A percentile compares a stretch with the other conserved stretches of the same genome.
Conservation (phyloP, 495 filamentous ascomycete genomes). For the Hypoxylon rickii region DNA sequence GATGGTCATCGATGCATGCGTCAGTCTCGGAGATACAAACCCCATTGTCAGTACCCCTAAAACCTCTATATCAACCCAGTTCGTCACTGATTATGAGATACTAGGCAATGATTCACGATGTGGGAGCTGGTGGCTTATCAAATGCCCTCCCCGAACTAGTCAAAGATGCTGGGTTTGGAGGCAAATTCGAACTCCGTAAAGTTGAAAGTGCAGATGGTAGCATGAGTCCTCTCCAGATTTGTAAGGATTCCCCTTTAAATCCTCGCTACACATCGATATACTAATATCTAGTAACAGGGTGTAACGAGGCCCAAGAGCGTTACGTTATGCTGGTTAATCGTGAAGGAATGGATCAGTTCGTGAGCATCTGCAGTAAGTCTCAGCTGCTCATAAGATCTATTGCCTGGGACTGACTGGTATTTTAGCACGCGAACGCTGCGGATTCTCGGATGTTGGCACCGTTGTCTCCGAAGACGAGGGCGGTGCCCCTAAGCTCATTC, state of each 20-base stretch:
- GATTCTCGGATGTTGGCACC: slow-evolving; percentile 89
- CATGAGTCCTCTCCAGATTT: slow-evolving; percentile 82
- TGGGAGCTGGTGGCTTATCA: slow-evolving; percentile 91
- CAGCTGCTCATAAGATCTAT: not conserved
- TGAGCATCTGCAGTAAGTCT: slow-evolving; percentile 69
- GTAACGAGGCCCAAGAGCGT: slow-evolving; percentile 93
- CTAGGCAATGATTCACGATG: slow-evolving; percentile 87
- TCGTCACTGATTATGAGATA: not conserved
- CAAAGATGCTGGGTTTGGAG: slow-evolving; percentile 86
- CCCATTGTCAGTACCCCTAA: slow-evolving; percentile 60
- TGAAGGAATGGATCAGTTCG: slow-evolving; percentile 80
- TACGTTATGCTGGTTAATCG: slow-evolving; percentile 86
- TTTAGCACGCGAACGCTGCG: slow-evolving; percentile 77
- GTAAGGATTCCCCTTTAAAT: slow-evolving; percentile 4
- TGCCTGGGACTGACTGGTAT: slow-evolving; percentile 31
- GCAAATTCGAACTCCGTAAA: slow-evolving; percentile 87
- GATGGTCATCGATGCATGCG: slow-evolving; percentile 87
- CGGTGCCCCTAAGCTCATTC: slow-evolving; percentile 70
- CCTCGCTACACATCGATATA: too few relatives aligned
- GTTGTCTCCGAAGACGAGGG: slow-evolving; percentile 66
- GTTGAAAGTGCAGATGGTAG: slow-evolving; percentile 85
- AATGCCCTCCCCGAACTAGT: slow-evolving; percentile 93
- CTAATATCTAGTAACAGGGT: slow-evolving; percentile 40
- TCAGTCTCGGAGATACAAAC: slow-evolving; percentile 77
- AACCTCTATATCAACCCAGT: not conserved